Percentiles rank a stretch among this genome's conserved stretches.
Evolutionary conservation across 2,329 filamentous ascomycete species (phyloP).

Genomic region (Penicillium corylophilum): DNA sequence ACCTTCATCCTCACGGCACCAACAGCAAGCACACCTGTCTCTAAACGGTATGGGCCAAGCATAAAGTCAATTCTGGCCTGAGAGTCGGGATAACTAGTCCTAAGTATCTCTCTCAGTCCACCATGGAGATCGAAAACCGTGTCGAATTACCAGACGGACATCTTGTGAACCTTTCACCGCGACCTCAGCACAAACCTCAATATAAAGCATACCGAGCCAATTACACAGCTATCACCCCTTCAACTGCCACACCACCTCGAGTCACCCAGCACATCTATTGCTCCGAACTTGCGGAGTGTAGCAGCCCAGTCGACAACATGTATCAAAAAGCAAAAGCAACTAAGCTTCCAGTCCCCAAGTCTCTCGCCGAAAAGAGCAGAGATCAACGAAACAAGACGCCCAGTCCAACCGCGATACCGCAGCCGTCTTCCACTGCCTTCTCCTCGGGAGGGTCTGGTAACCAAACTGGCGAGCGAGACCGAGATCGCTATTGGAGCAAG

Average conservation of each 20-base stretch:
- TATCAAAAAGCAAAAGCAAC: constrained; percentile 23
- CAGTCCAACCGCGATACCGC: constrained; percentile 13
- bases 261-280: neutral
- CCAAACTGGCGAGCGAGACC: constrained; percentile 19
- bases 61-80: constrained; percentile 15
- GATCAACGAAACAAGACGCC: constrained; percentile 17
- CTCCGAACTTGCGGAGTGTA: constrained; percentile 9
- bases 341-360: constrained; percentile 30
- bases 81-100: constrained; percentile 13
- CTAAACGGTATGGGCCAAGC: constrained; percentile 19
- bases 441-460: constrained; percentile 10
- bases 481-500: constrained; percentile 31
- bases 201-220: constrained; percentile 21
- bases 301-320: constrained; percentile 10
- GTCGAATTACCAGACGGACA: constrained; percentile 31
- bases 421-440: constrained; percentile 8
- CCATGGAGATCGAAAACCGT: constrained; percentile 26
- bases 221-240: constrained; percentile 12
- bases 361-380: constrained; percentile 17
- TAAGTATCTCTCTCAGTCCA: constrained; percentile 6
- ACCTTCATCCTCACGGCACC: neutral
- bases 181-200: constrained; percentile 12
- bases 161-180: constrained; percentile 31
- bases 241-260: constrained; percentile 6
- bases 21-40: neutral